Evolutionary conservation across 2,329 filamentous ascomycete species (phyloP), one percentile per base, ranked within the genome.

Genomic region (Fusarium albosuccineum): DNA sequence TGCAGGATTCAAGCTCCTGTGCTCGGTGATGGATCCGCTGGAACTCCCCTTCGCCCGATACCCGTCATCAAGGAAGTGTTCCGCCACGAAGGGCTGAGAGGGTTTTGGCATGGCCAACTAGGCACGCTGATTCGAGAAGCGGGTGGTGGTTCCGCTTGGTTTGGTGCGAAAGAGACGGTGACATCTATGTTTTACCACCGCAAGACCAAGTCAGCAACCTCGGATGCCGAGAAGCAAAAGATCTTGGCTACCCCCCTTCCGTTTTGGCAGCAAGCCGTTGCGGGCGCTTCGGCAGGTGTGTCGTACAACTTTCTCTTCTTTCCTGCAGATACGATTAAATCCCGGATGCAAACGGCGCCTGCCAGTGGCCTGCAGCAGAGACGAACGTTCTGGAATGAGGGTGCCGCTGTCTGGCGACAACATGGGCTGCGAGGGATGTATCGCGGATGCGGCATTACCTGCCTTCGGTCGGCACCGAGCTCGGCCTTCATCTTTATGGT

Each of bases 401-500:
- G 90, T 0, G 85, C 81, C 59, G 85, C 88, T 14, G 80, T 98
- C n/a, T 99, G 93, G 91, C 86, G 84, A 63, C 88, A 93, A 73
- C 89, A 94, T 62, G 96, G 96, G 0, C 62, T 98, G 17, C 90
- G 87, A 67, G 95, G 94, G 2, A 83, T 98, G 77, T 99, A 99
- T 77, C 89, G 95, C 54, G 96, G 96, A 4, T 99, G 96, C 73
- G 96, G 96, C 33, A 96, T 99, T 69, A 99, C 96, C 1, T 93
- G 96, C 45, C 84, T 90, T 33, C 88, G 96, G 63, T 92, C 94
- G 36, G 94, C 94, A 33, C 96, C 96, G 3, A 97, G 94, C 78
- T 97, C 94, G n/a, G 96, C 96, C 8, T 94, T 98, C 75, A 99
- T 99, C 63, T 99, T 99, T 75, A 94, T 96, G 64, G 89, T 98